Evolutionary conservation across 306 rosid genomes (phyloP), one percentile per base, ranked within the genome.

Genomic region (Calophaca sinica): DNA sequence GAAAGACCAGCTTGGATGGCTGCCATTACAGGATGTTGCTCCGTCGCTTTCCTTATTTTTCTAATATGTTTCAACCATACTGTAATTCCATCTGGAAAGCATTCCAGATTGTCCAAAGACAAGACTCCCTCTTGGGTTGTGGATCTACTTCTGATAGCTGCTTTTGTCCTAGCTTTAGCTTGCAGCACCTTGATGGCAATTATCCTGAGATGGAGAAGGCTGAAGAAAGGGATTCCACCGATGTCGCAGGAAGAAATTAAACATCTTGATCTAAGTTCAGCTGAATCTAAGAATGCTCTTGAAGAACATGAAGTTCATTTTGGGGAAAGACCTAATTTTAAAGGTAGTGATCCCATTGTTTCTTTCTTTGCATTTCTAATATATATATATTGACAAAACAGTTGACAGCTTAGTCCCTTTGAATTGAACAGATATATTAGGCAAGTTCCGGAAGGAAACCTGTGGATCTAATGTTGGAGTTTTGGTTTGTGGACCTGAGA

Each of bases 401-500:
- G 38, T 36, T 50, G 64, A 54, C 70, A 75, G 12, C 12, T 26
- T 41, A 2, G 7, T 6, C 4, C 14, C 46, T 68, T 64, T 4
- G 62, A 78, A 75, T 79, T 69, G 75, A 65, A 69, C 90, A 91
- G 90, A 91, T 80, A 84, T 91, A 59, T 83, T 87, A 66, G 79
- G 63, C 41, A 62, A 84, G 70, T 73, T 91, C 73, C 41, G 62
- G 38, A 81, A 67, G 33, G 96, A 84, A 75, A 87, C 11, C 9
- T 66, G 84, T 62, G 91, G 86, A 66, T 70, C 88, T 2, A 73
- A 84, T 62, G 54, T 85, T 60, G 96, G 96, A 67, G 90, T 92
- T 7, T 49, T 94, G 85, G 94, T 89, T 39, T 81, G 96, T 62
- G 99, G 99, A 68, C 96, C 96, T 1, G 93, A 89, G 82, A 67